Percentiles rank a stretch among this genome's conserved stretches.
phyloP scores from a whole-genome alignment of 2,329 filamentous ascomycete species.

The Arthrobotrys pseudoclavata region DNA sequence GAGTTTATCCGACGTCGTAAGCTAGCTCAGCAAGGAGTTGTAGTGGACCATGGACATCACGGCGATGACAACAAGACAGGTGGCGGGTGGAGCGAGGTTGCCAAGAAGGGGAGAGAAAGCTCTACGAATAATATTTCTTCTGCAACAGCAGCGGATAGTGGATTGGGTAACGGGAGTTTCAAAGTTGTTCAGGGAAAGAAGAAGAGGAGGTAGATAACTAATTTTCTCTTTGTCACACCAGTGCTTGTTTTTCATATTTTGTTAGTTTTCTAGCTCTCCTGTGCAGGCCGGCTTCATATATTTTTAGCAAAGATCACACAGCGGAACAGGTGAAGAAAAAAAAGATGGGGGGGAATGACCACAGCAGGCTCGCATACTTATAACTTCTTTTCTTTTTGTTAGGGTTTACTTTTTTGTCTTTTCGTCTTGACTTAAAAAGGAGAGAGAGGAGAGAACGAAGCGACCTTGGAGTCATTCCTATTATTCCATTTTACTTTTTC shows the following conservation, averaged over 20 bases:
- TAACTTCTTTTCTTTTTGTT: neutral
- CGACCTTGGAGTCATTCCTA: too few relatives aligned
- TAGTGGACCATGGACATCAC: conserved; percentile 76
- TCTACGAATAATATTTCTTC: conserved; percentile 2
- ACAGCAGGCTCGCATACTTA: neutral
- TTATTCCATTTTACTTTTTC: neutral
- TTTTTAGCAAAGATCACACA: neutral
- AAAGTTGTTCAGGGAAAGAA: conserved; percentile 58
- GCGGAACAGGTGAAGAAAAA: neutral
- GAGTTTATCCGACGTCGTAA: conserved; percentile 95
- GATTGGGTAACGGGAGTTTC: conserved; percentile 47
- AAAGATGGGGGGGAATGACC: neutral
- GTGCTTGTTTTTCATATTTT: neutral
- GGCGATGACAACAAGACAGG: conserved; percentile 68
- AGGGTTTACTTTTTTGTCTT: neutral
- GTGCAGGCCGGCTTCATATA: neutral
- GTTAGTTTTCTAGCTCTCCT: neutral
- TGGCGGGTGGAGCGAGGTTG: conserved; percentile 95
- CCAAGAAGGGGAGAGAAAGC: conserved; percentile 72
- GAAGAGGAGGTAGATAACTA: conserved; percentile 47
- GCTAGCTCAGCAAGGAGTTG: conserved; percentile 89
- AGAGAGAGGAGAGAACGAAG: neutral
- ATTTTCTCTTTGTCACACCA: neutral
- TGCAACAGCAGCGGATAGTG: conserved; percentile 9
- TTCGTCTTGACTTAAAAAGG: neutral